phyloP scores from a whole-genome alignment of 768 basidiomycete genomes.

The Tulasnella sp. region DNA sequence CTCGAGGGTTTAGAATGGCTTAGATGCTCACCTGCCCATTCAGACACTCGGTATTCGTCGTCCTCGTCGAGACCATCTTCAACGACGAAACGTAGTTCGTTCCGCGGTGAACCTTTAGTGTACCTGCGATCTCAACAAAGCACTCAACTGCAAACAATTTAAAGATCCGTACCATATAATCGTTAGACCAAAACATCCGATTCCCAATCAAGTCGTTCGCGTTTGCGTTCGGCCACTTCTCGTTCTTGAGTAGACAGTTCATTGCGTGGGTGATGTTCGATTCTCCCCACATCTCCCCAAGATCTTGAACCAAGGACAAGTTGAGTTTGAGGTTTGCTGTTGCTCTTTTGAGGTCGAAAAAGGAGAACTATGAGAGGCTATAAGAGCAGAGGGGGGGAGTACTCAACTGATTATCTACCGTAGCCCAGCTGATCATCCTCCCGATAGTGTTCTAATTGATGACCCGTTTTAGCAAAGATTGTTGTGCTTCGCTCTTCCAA shows the following conservation, averaged over 20 bases:
- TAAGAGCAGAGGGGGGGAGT: constrained; percentile 42
- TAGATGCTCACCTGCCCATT: constrained; percentile 24
- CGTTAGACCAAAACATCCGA: constrained; percentile 52
- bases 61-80: constrained; percentile 51
- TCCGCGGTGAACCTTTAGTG: constrained; percentile 48
- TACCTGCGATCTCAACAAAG: not conserved
- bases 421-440: constrained; percentile 57
- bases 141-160: not conserved
- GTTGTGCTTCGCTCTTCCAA: constrained; percentile 45
- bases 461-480: constrained; percentile 56
- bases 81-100: constrained; percentile 47
- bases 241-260: constrained; percentile 31
- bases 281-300: constrained; percentile 45
- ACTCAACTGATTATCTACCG: constrained; percentile 34
- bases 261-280: constrained; percentile 30
- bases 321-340: constrained; percentile 46
- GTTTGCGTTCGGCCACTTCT: constrained; percentile 36
- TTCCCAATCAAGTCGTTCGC: constrained; percentile 44
- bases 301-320: constrained; percentile 36
- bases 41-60: constrained; percentile 49
- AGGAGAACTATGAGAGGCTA: constrained; percentile 22
- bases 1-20: not conserved
- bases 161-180: constrained; percentile 45
- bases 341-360: constrained; percentile 40
- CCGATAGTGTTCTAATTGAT: constrained; percentile 44